Evolutionary conservation across 805 yeast genomes (phyloP).

Genomic region (Brettanomyces sp.): DNA sequence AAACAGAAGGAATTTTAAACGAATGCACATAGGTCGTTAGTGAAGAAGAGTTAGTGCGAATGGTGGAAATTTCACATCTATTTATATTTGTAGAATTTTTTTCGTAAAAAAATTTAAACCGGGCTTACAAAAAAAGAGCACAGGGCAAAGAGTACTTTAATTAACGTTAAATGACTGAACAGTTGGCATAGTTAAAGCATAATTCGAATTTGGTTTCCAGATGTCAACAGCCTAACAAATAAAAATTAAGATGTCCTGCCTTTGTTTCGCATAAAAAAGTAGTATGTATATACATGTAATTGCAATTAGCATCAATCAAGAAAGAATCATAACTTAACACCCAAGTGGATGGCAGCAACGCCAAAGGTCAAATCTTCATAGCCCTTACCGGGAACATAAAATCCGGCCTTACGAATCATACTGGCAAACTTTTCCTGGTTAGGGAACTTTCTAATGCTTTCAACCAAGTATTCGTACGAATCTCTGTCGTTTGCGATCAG

Average conservation of each 20-base stretch:
- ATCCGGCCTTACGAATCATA: slow-evolving; percentile 94
- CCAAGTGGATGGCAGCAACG: slow-evolving; percentile 91
- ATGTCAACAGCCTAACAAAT: no score
- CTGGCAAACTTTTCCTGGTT: slow-evolving; percentile 80
- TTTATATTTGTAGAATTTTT: no score
- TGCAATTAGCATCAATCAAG: background rate
- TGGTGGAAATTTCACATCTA: no score
- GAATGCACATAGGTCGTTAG: no score
- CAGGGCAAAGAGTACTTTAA: no score
- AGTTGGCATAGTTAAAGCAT: no score
- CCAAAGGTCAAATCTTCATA: slow-evolving; percentile 93
- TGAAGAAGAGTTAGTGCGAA: no score
- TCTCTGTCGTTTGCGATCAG: slow-evolving; percentile 91
- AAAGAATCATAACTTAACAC: slow-evolving; percentile 62
- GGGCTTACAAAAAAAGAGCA: background rate
- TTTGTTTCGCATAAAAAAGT: background rate
- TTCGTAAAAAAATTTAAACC: no score
- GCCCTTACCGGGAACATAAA: slow-evolving; percentile 81
- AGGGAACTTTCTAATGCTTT: slow-evolving; percentile 87
- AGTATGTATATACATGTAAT: slow-evolving; percentile 3
- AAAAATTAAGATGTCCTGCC: no score
- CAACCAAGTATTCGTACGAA: slow-evolving; percentile 92
- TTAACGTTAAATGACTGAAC: no score
- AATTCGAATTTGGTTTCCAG: no score
- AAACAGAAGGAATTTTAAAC: slow-evolving; percentile 7